Evolutionary conservation across 108 stramenopile species (phyloP).

Genomic region (Cylindrotheca closterium): DNA sequence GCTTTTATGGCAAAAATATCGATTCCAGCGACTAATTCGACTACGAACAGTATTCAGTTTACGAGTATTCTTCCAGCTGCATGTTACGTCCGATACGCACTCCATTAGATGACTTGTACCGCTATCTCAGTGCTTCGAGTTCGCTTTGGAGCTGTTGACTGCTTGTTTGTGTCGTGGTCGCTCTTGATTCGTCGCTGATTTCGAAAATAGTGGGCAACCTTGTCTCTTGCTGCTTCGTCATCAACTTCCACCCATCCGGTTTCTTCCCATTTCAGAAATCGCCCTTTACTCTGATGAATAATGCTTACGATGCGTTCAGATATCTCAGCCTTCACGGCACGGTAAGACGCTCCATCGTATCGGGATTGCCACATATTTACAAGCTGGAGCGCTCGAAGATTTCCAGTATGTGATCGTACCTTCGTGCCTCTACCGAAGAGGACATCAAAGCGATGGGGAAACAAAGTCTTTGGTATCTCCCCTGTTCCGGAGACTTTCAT

Average conservation of each 20-base stretch:
- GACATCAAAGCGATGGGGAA: constrained; percentile 10
- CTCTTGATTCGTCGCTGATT: constrained; percentile 3
- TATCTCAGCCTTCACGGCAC: constrained; percentile 18
- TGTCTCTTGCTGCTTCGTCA: constrained; percentile 3
- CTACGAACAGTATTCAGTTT: no score
- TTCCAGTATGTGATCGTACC: constrained; percentile 9
- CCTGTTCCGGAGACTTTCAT: not conserved
- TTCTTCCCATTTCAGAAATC: constrained; percentile 24
- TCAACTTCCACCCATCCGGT: constrained; percentile 21
- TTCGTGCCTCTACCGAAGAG: constrained; percentile 6
- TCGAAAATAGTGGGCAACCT: constrained; percentile 17
- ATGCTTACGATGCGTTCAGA: constrained; percentile 15
- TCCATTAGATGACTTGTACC: no score
- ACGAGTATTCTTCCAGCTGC: no score
- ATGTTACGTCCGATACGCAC: no score
- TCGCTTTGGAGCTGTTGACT: no score
- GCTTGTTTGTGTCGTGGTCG: no score
- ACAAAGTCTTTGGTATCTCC: not conserved
- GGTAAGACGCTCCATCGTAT: not conserved
- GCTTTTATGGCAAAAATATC: no score
- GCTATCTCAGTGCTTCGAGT: no score
- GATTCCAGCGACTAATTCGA: no score
- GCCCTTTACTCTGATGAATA: constrained; percentile 20
- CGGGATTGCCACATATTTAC: constrained; percentile 7
- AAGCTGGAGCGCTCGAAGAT: constrained; percentile 7